Evolutionary conservation across 164 flowering plant species (phyloP).

Genomic region (Aristolochia fimbriata): DNA sequence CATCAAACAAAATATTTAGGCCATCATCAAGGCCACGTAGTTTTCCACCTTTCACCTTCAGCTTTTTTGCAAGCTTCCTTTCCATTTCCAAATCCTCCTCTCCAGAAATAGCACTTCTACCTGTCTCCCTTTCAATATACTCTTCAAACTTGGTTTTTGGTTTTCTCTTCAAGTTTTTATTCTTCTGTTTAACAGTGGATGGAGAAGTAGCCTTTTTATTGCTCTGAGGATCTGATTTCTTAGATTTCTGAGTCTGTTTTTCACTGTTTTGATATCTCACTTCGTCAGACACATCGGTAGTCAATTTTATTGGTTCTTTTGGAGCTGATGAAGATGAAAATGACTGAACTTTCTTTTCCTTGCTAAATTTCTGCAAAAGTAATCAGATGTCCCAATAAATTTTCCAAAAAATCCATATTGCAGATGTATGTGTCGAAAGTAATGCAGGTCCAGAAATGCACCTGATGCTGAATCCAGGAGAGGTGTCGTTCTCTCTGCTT

Average conservation of each 20-base stretch:
- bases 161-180: slow-evolving; percentile 23
- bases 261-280: slow-evolving; percentile 4
- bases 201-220: not conserved
- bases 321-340: not conserved
- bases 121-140: slow-evolving; percentile 43
- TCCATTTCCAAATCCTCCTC: slow-evolving; percentile 64
- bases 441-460: slow-evolving; percentile 5
- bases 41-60: slow-evolving; percentile 63
- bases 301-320: slow-evolving; percentile 1
- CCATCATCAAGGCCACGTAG: slow-evolving; percentile 53
- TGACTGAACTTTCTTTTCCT: slow-evolving; percentile 7
- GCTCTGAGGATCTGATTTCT: slow-evolving; percentile 4
- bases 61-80: slow-evolving; percentile 71
- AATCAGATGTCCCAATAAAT: not conserved
- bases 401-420: not conserved
- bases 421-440: not conserved
- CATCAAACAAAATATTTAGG: slow-evolving; percentile 45
- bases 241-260: slow-evolving; percentile 5
- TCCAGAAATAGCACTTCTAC: slow-evolving; percentile 21
- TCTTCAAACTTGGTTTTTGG: slow-evolving; percentile 57
- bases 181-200: slow-evolving; percentile 8
- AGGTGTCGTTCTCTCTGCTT: slow-evolving; percentile 26
- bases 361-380: slow-evolving; percentile 19
- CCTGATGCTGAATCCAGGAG: slow-evolving; percentile 47
- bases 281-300: not conserved